These are phyloP conservation scores for Rhizopogon roseolus DNA, from an alignment of 768 basidiomycete species.

Conservation along the genomic window DNA sequence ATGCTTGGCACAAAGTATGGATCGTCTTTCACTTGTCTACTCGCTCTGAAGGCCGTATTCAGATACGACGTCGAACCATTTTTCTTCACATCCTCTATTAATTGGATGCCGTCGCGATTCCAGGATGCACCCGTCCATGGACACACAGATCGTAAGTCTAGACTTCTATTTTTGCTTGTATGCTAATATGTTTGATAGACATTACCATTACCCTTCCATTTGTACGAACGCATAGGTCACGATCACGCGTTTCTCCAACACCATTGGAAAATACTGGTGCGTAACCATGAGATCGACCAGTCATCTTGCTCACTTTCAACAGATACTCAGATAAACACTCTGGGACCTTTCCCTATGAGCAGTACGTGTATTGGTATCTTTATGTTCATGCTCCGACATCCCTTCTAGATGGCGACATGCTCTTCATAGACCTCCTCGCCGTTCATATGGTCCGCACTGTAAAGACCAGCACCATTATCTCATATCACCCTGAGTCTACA, in stretches of 20 bases:
- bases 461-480: constrained; percentile 18
- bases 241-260: background rate
- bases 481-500: constrained; percentile 21
- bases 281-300: background rate
- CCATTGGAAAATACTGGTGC: background rate
- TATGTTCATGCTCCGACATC: background rate
- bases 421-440: constrained; percentile 44
- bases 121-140: constrained; percentile 40
- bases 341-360: constrained; percentile 36
- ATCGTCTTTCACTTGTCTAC: background rate
- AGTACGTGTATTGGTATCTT: constrained; percentile 20
- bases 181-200: constrained; percentile 29
- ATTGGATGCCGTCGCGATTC: constrained; percentile 63
- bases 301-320: background rate
- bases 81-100: no score
- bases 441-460: constrained; percentile 43
- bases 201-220: constrained; percentile 54
- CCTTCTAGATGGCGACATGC: constrained; percentile 12
- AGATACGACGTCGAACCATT: no score
- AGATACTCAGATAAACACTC: constrained; percentile 36
- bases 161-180: background rate
- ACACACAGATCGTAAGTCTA: constrained; percentile 47
- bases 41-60: background rate
- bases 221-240: constrained; percentile 28
- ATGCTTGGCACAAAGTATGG: constrained; percentile 53